Conservation (phyloP, 768 basidiomycete species). For the Tricholoma matsutake region DNA sequence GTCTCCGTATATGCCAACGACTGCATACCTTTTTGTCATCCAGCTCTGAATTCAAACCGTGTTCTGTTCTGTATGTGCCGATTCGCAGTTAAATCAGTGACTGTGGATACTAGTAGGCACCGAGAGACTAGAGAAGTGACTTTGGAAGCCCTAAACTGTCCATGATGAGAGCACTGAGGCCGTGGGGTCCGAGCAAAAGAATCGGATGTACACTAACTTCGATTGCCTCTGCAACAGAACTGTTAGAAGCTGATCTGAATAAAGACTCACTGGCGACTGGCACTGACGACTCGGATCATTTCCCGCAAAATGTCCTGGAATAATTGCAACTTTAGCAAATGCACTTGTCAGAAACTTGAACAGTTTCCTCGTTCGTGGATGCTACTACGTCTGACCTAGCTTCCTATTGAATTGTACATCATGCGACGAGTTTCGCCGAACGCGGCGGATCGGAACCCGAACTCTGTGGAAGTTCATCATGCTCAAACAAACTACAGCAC, state of each 20-base stretch:
- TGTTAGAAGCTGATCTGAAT: too few species aligned
- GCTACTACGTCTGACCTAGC: neutral
- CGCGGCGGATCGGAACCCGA: too few species aligned
- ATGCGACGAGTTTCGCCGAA: too few species aligned
- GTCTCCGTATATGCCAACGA: too few species aligned
- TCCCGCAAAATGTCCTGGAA: slow-evolving; percentile 4
- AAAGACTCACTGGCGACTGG: too few species aligned
- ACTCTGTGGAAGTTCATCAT: neutral
- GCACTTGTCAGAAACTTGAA: slow-evolving; percentile 18
- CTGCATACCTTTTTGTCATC: too few species aligned
- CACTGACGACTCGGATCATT: too few species aligned
- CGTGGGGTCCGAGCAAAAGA: slow-evolving; percentile 31
- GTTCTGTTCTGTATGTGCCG: too few species aligned
- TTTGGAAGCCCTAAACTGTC: slow-evolving; percentile 32
- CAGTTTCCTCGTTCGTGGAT: neutral
- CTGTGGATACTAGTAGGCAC: too few species aligned
- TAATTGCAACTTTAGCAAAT: slow-evolving; percentile 39
- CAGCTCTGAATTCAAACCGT: too few species aligned
- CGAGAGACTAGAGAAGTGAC: slow-evolving; percentile 26
- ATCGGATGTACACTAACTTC: slow-evolving; percentile 34
- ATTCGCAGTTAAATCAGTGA: too few species aligned
- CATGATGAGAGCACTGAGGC: slow-evolving; percentile 28
- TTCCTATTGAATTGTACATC: neutral
- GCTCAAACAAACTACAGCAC: slow-evolving; percentile 15
- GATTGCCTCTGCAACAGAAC: slow-evolving; percentile 31